Conservation (phyloP, 1,139 yeast genomes). For the Blastobotrys malaysiensis region DNA sequence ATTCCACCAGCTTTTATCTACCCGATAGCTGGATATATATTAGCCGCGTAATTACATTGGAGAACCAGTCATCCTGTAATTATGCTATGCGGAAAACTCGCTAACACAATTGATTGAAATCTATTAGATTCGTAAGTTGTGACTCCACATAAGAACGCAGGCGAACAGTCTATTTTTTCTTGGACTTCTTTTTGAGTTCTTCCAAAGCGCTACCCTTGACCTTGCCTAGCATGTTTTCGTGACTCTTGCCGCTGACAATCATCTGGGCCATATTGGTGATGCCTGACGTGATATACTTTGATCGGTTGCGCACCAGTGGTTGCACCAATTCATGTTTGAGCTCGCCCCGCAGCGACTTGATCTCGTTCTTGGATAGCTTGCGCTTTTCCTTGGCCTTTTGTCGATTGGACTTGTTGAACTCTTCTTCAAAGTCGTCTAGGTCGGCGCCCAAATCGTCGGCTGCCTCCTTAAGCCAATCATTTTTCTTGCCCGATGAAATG, state of each 20-base stretch:
- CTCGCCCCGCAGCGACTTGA: slow-evolving; percentile 47
- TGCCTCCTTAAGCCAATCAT: slow-evolving; percentile 79
- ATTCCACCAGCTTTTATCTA: too few relatives aligned
- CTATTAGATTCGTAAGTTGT: too few relatives aligned
- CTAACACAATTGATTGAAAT: too few relatives aligned
- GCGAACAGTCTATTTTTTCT: too few relatives aligned
- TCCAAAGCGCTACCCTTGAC: slow-evolving; percentile 65
- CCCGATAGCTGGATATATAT: too few relatives aligned
- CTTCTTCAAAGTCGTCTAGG: slow-evolving; percentile 58
- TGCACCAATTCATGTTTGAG: slow-evolving; percentile 49
- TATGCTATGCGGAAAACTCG: too few relatives aligned
- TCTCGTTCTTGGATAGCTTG: slow-evolving; percentile 29
- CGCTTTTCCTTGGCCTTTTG: slow-evolving; percentile 38
- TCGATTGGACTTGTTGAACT: slow-evolving; percentile 34
- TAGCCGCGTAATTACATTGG: too few relatives aligned
- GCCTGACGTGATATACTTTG: slow-evolving; percentile 75
- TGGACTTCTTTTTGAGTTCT: slow-evolving; percentile 37
- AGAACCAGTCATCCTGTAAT: too few relatives aligned
- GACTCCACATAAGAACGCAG: too few relatives aligned
- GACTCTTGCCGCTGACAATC: slow-evolving; percentile 67
- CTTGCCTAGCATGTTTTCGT: slow-evolving; percentile 65
- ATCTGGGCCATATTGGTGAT: slow-evolving; percentile 78
- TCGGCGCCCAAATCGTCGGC: slow-evolving; percentile 91
- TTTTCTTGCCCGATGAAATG: slow-evolving; percentile 61
- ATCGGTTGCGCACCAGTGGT: slow-evolving; percentile 50